These are phyloP conservation scores for Ilex paraguariensis DNA, from an alignment of 305 asterid genomes.

Conservation along the genomic window DNA sequence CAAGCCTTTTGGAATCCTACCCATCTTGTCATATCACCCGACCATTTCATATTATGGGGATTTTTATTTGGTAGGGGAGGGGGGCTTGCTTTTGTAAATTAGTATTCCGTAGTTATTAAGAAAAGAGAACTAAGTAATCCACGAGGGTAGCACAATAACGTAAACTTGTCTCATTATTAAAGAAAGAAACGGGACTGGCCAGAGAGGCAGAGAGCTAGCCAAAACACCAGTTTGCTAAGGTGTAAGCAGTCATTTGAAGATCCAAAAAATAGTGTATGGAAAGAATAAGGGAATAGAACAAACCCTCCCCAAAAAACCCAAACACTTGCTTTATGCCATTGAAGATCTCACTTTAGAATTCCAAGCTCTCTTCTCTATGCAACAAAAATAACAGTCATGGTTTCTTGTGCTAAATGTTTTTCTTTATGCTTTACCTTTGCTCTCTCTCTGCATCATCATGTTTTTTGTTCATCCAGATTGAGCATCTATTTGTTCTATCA, in stretches of 20 bases:
- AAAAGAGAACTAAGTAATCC: no score
- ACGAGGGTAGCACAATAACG: neutral
- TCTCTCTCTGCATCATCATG: slow-evolving; percentile 4
- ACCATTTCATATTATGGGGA: neutral
- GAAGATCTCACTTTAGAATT: slow-evolving; percentile 67
- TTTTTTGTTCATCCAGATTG: slow-evolving; percentile 31
- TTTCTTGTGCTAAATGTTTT: slow-evolving; percentile 50
- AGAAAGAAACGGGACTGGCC: neutral
- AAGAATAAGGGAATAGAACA: slow-evolving; percentile 26
- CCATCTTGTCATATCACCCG: slow-evolving; percentile 18
- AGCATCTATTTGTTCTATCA: slow-evolving; percentile 47
- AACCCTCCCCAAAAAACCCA: slow-evolving; percentile 41
- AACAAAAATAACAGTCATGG: slow-evolving; percentile 42
- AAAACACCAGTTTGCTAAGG: no score
- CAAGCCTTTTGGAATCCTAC: slow-evolving; percentile 22
- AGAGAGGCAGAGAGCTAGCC: neutral
- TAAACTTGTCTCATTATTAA: neutral
- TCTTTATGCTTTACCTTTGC: slow-evolving; percentile 48
- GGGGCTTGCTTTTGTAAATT: no score
- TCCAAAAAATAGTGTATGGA: no score
- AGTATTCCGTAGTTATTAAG: no score
- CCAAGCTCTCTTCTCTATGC: slow-evolving; percentile 74
- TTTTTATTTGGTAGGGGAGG: neutral
- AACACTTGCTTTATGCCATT: slow-evolving; percentile 57
- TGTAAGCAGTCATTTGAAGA: no score